Conservation (phyloP, 2,329 filamentous ascomycete species). For the Parastagonospora nodorum region DNA sequence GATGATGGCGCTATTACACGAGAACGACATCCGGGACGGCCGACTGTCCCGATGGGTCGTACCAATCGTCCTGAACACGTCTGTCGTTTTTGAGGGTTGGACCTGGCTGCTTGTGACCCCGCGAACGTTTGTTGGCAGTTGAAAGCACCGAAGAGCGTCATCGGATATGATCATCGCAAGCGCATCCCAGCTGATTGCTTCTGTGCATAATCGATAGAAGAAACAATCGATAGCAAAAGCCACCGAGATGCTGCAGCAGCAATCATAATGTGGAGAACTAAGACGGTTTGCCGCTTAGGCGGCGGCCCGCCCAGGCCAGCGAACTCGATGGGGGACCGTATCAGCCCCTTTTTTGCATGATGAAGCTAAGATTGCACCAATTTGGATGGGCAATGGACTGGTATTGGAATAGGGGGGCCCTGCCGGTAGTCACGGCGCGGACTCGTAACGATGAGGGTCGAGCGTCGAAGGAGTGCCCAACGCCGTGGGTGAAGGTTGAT, state of each 20-base stretch:
- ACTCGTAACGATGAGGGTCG: conserved; percentile 7
- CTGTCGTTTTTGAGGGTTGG: neutral
- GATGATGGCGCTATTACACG: neutral
- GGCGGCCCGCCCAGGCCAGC: conserved; percentile 22
- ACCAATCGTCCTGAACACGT: neutral
- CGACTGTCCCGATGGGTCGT: neutral
- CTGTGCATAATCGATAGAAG: conserved; percentile 1
- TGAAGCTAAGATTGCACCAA: conserved; percentile 24
- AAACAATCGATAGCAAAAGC: conserved; percentile 23
- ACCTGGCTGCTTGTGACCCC: no score
- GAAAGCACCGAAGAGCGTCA: no score
- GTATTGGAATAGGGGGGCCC: conserved; percentile 11
- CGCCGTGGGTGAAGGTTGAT: conserved; percentile 10
- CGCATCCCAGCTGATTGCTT: no score
- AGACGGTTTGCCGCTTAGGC: conserved; percentile 20
- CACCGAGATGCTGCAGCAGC: conserved; percentile 19
- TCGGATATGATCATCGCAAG: no score
- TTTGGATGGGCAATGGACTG: conserved; percentile 11
- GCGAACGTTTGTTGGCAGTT: no score
- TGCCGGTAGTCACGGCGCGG: conserved; percentile 5
- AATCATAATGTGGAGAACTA: conserved; percentile 42
- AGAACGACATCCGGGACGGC: conserved; percentile 3
- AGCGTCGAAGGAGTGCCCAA: conserved; percentile 13
- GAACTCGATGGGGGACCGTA: conserved; percentile 14
- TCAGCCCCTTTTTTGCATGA: conserved; percentile 29